Evolutionary conservation across 1,139 yeast species (phyloP), one percentile per base, ranked within the genome.

Genomic region (Scheffersomyces illinoinensis): DNA sequence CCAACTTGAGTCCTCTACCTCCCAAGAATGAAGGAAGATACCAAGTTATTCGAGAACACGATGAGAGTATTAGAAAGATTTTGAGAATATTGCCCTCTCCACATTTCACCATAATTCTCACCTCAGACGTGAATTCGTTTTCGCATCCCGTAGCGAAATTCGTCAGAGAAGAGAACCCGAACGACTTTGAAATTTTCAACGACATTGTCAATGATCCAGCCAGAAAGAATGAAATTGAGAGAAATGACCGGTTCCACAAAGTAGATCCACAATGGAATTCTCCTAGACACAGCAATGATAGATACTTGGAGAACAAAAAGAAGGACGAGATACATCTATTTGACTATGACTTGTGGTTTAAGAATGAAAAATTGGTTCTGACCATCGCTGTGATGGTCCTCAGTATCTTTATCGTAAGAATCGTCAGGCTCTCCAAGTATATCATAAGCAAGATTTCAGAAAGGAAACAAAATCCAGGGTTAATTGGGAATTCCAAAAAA

Each of bases 1-100:
- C 91, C 12, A 77, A 85, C 46, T 78, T 88, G 57, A 82, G 84
- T 18, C 78, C 75, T 49, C 71, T 88, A 21, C 87, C 89, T 0
- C 67, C 71, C 5, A 62, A 58, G 0, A 74, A 71, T 4, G 66
- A 65, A 2, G 69, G 69, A 50, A 62, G 80, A 50, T 57, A 57
- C 10, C 52, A 57, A 17, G 71, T 69, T 39, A 66, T 76, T 18
- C 63, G 68, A 47, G 69, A 74, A 18, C 79, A 85, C 60, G 96
- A 91, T 70, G 81, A 78, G 56, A 72, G 81, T 59, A 65, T 87
- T 8, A 71, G 88, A 56, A 76, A 77, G 52, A 78, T 89, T 17
- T 66, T 88, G 39, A 80, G 90, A 47, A 86, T 85, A 62, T 69
- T 88, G n/a, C 95, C 96, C 0, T 81, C 91, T 0, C 93, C 95